Evolutionary conservation across 202 grass and related monocot genomes (phyloP).

Genomic region (Alloteropsis angusta): DNA sequence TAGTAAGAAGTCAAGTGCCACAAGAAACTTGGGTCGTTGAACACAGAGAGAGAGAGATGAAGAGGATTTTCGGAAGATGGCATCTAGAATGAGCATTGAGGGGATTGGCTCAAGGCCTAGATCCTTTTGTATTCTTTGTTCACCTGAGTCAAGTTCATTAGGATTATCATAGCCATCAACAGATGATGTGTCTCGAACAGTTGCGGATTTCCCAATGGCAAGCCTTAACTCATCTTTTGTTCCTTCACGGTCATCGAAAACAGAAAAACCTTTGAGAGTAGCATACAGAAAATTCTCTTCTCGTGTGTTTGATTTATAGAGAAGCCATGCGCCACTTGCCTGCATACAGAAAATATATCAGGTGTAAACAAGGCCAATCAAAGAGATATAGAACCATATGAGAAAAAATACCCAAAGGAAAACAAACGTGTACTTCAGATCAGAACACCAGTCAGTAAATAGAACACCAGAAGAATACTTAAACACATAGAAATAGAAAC

Average conservation of each 20-base stretch:
- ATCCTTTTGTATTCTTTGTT: constrained; percentile 50
- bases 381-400: background rate
- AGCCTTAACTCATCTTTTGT: constrained; percentile 91
- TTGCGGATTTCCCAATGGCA: constrained; percentile 84
- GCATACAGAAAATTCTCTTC: constrained; percentile 80
- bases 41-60: constrained; percentile 60
- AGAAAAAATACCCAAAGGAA: background rate
- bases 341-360: constrained; percentile 30
- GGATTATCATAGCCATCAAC: constrained; percentile 39
- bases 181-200: constrained; percentile 49
- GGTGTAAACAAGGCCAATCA: background rate
- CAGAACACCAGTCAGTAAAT: background rate
- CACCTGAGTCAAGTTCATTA: constrained; percentile 43
- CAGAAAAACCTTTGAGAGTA: constrained; percentile 95
- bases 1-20: constrained; percentile 89
- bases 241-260: constrained; percentile 97
- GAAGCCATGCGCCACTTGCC: constrained; percentile 87
- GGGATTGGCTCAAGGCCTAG: constrained; percentile 61
- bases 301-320: constrained; percentile 83
- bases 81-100: constrained; percentile 95
- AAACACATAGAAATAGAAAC: background rate
- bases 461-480: background rate
- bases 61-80: constrained; percentile 53
- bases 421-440: background rate
- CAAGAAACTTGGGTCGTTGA: constrained; percentile 90